Evolutionary conservation across 441 rosid species (phyloP).

Genomic region (Populus hybrid): DNA sequence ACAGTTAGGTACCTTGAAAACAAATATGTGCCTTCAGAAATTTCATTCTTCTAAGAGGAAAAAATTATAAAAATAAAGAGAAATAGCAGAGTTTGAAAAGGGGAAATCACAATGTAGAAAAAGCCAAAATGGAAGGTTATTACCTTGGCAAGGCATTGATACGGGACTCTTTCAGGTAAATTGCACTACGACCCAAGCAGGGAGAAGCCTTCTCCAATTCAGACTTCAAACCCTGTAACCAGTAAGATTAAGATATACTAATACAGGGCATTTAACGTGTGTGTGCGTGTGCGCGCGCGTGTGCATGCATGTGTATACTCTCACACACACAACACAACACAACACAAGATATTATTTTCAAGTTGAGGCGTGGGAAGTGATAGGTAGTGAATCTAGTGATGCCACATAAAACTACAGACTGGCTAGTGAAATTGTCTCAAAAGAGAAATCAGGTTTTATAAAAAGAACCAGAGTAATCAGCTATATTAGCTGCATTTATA

Average conservation of each 20-base stretch:
- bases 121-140: neutral
- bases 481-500: neutral
- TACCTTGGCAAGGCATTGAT: constrained; percentile 82
- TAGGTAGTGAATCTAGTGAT: neutral
- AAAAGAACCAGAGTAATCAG: neutral
- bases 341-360: neutral
- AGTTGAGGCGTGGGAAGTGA: neutral
- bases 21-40: neutral
- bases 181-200: constrained; percentile 74
- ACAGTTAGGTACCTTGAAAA: constrained; percentile 78
- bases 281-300: rapidly evolving
- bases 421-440: neutral
- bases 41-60: neutral
- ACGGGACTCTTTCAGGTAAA: constrained; percentile 76
- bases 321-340: no score
- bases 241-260: constrained; percentile 7
- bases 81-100: neutral
- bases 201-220: constrained; percentile 93
- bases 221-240: constrained; percentile 72
- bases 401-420: neutral
- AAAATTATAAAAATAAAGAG: neutral
- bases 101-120: neutral
- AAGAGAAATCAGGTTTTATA: neutral
- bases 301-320: neutral
- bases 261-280: neutral